Conservation (phyloP, 2,329 filamentous ascomycete species). For the Diaporthe amygdali region DNA sequence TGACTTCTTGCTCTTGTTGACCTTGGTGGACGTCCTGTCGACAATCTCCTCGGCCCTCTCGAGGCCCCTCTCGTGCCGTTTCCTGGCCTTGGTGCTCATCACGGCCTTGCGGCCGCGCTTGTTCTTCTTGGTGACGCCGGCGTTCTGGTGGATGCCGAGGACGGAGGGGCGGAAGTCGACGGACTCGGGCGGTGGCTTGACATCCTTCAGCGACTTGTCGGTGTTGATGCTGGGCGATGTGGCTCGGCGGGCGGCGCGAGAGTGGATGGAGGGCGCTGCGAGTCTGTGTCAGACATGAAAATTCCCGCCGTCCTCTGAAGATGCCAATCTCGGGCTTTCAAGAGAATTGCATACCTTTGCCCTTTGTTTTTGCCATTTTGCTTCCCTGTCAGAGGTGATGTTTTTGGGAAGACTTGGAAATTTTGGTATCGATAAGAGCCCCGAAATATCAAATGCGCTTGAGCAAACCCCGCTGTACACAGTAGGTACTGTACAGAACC, state of each 20-base stretch:
- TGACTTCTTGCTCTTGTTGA: conserved; percentile 58
- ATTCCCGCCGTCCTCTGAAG: not conserved
- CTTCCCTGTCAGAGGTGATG: not conserved
- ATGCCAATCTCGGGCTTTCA: too few species aligned
- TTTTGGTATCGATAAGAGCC: conserved; percentile 24
- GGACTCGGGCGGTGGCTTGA: conserved; percentile 54
- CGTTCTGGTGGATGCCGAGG: conserved; percentile 68
- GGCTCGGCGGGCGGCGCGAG: conserved; percentile 75
- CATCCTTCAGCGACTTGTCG: conserved; percentile 72
- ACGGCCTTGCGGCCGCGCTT: conserved; percentile 61
- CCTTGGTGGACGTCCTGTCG: conserved; percentile 62
- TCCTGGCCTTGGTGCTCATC: conserved; percentile 59
- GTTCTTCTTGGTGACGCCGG: conserved; percentile 72
- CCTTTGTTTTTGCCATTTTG: conserved; percentile 24
- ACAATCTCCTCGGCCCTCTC: conserved; percentile 65
- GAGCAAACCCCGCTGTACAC: not conserved
- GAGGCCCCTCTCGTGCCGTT: conserved; percentile 60
- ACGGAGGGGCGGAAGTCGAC: conserved; percentile 65
- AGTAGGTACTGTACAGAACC: not conserved
- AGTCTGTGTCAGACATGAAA: not conserved
- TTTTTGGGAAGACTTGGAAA: not conserved
- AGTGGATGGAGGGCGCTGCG: conserved; percentile 69
- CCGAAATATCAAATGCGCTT: not conserved
- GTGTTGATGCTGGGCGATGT: conserved; percentile 73
- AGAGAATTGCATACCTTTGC: conserved; percentile 16